phyloP scores from a whole-genome alignment of 108 stramenopile genomes.

The Cyclotella sp. region DNA sequence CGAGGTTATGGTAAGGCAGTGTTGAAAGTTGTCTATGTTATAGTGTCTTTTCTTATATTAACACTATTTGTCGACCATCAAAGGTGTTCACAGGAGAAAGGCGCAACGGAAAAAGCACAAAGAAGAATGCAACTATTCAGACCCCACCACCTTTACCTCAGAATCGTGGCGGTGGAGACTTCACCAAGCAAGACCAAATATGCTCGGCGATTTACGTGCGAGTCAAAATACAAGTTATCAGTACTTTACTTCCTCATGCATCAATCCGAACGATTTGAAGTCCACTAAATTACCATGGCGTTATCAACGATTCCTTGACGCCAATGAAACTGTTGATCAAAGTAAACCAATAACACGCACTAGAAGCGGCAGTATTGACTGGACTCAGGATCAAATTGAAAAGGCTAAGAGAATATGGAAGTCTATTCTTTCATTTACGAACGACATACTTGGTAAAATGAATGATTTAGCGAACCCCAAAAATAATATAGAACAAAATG shows the following conservation, averaged over 20 bases:
- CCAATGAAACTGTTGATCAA: conserved; percentile 6
- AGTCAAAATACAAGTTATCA: conserved; percentile 37
- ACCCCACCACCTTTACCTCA: conserved; percentile 50
- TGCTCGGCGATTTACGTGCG: conserved; percentile 48
- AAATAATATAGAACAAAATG: neutral
- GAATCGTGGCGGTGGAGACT: conserved; percentile 58
- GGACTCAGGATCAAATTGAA: conserved; percentile 45
- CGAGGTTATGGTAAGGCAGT: conserved; percentile 44
- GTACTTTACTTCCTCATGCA: conserved; percentile 35
- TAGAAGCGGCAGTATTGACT: conserved; percentile 35
- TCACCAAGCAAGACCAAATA: conserved; percentile 43
- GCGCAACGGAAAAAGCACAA: conserved; percentile 47
- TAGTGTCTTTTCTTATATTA: neutral
- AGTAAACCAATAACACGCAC: conserved; percentile 19
- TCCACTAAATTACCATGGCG: conserved; percentile 44
- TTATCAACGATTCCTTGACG: conserved; percentile 16
- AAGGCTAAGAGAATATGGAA: conserved; percentile 55
- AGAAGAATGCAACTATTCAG: conserved; percentile 31
- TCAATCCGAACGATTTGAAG: conserved; percentile 23
- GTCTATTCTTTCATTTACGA: conserved; percentile 39
- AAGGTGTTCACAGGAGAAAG: conserved; percentile 47
- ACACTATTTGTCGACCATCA: neutral
- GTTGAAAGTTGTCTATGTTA: neutral
- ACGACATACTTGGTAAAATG: conserved; percentile 24
- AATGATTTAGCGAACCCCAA: conserved; percentile 7